Evolutionary conservation across 2,329 filamentous ascomycete species (phyloP).

Genomic region (Parascedosporium putredinis): DNA sequence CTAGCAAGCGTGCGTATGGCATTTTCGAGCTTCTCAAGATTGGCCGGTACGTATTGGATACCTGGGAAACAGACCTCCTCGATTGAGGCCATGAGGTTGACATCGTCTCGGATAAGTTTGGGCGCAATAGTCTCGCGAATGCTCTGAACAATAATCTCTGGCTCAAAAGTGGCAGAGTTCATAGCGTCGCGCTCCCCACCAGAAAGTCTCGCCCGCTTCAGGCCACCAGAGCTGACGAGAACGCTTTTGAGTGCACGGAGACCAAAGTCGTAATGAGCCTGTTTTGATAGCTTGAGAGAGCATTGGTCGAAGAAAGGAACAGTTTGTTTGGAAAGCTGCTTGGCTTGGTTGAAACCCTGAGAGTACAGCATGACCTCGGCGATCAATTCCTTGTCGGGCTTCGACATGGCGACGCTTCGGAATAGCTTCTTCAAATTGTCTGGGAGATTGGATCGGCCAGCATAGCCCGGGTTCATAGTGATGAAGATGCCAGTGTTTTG

Average conservation of each 20-base stretch:
- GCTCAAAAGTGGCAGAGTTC: slow-evolving; percentile 54
- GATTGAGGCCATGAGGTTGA: slow-evolving; percentile 75
- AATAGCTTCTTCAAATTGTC: slow-evolving; percentile 99
- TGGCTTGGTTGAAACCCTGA: slow-evolving; percentile 95
- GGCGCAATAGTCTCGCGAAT: slow-evolving; percentile 96
- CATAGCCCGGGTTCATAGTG: slow-evolving; percentile 99
- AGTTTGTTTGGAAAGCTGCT: slow-evolving; percentile 84
- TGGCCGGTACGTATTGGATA: slow-evolving; percentile 84
- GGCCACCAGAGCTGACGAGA: slow-evolving; percentile 88
- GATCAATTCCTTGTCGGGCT: slow-evolving; percentile 98
- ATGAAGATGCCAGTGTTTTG: slow-evolving; percentile 97
- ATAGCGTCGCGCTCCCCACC: slow-evolving; percentile 26
- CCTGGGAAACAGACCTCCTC: slow-evolving; percentile 84
- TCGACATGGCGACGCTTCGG: slow-evolving; percentile 98
- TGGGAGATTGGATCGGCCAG: slow-evolving; percentile 91
- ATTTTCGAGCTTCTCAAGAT: slow-evolving; percentile 65
- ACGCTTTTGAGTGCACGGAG: slow-evolving; percentile 97
- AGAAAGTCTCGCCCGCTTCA: slow-evolving; percentile 73
- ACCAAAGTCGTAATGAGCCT: slow-evolving; percentile 98
- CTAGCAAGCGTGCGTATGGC: slow-evolving; percentile 75
- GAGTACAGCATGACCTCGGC: slow-evolving; percentile 99
- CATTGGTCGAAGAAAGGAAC: slow-evolving; percentile 98
- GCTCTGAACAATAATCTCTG: slow-evolving; percentile 97
- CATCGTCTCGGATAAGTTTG: slow-evolving; percentile 88
- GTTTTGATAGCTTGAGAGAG: slow-evolving; percentile 70